Evolutionary conservation across 345 rosid species (phyloP).

Genomic region (Salix caprea): DNA sequence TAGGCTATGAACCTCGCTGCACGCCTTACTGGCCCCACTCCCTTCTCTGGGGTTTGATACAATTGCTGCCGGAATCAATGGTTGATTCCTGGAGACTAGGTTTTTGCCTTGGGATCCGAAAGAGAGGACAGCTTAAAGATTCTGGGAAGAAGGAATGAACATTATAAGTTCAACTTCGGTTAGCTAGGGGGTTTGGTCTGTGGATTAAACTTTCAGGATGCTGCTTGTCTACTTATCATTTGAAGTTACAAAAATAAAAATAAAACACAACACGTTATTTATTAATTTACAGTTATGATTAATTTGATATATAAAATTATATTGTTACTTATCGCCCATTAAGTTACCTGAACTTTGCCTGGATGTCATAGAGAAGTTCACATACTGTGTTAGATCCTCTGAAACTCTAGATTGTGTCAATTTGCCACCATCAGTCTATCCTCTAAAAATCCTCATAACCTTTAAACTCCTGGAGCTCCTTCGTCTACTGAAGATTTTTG

Average conservation of each 20-base stretch:
- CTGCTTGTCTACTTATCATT: background rate
- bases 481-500: constrained; percentile 14
- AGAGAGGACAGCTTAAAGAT: constrained; percentile 67
- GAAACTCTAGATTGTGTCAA: constrained; percentile 8
- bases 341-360: too few species aligned
- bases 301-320: too few species aligned
- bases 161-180: background rate
- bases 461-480: constrained; percentile 17
- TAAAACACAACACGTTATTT: too few species aligned
- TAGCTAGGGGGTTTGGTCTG: background rate
- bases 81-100: constrained; percentile 49
- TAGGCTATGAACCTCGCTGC: constrained; percentile 71
- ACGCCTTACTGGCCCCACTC: constrained; percentile 85
- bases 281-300: too few species aligned
- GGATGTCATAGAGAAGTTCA: background rate
- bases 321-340: too few species aligned
- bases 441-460: constrained; percentile 15
- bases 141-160: constrained; percentile 53
- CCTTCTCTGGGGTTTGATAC: constrained; percentile 48
- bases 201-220: background rate
- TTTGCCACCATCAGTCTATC: background rate
- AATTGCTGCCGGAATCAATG: constrained; percentile 43
- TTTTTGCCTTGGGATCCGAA: constrained; percentile 52
- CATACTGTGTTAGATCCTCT: constrained; percentile 15
- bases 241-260: too few species aligned